Conservation (phyloP, 352 stramenopile genomes). For the Phytophthora foliorum region DNA sequence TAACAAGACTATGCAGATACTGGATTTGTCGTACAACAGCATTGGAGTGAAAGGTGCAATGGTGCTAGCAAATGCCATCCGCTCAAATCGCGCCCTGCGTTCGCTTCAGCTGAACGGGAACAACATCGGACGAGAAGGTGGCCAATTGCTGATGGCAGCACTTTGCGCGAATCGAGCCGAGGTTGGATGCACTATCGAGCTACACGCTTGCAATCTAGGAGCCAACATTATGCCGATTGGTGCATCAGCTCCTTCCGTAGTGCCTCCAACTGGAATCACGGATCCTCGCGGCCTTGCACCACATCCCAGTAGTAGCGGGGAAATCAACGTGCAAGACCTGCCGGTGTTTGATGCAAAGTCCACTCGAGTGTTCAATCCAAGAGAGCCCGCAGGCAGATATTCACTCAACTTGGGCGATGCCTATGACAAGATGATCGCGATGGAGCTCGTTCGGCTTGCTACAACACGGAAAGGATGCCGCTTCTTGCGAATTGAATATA, state of each 20-base stretch:
- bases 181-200: conserved; percentile 62
- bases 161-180: conserved; percentile 67
- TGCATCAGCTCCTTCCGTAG: conserved; percentile 1
- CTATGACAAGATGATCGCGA: conserved; percentile 85
- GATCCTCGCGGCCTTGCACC: not conserved
- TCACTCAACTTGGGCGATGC: conserved; percentile 68
- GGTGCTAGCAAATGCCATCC: conserved; percentile 74
- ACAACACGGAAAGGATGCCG: conserved; percentile 78
- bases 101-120: conserved; percentile 83
- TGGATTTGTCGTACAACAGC: conserved; percentile 86
- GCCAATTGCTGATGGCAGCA: conserved; percentile 71
- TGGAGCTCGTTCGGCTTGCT: conserved; percentile 79
- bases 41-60: conserved; percentile 77
- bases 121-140: conserved; percentile 75
- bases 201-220: conserved; percentile 72
- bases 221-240: conserved; percentile 31
- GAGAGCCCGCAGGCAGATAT: conserved; percentile 80
- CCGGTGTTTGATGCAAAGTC: conserved; percentile 55
- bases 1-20: conserved; percentile 68
- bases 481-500: conserved; percentile 75
- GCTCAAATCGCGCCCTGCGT: conserved; percentile 65
- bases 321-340: conserved; percentile 48
- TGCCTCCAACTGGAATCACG: not conserved
- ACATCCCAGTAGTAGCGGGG: not conserved
- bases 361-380: conserved; percentile 67